Evolutionary conservation across 1,139 yeast genomes (phyloP).

Genomic region (Waltiozyma sp.): DNA sequence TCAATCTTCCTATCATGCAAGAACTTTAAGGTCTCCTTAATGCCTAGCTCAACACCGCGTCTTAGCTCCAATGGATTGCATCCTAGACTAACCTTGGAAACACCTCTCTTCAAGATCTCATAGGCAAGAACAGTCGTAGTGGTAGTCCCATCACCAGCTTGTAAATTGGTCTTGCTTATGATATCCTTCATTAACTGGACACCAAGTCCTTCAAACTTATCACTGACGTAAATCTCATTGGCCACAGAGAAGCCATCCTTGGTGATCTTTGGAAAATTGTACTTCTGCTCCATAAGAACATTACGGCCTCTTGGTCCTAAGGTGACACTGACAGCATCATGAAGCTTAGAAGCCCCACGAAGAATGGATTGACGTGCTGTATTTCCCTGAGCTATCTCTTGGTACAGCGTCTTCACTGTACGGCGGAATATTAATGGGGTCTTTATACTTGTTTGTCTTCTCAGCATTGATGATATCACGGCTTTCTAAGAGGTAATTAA

Average conservation of each 20-base stretch:
- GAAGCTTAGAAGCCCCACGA: conserved; percentile 16
- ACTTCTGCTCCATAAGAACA: conserved; percentile 17
- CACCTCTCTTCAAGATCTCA: conserved; percentile 13
- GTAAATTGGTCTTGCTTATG: conserved; percentile 14
- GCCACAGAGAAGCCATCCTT: conserved; percentile 19
- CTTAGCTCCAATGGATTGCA: conserved; percentile 16
- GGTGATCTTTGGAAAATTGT: conserved; percentile 17
- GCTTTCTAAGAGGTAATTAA: neutral
- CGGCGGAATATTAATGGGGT: conserved; percentile 1
- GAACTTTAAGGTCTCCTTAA: conserved; percentile 9
- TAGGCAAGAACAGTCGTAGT: conserved; percentile 18
- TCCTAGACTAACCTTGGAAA: conserved; percentile 16
- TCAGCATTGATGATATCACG: neutral
- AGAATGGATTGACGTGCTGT: conserved; percentile 15
- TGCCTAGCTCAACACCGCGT: conserved; percentile 15
- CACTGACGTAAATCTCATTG: conserved; percentile 10
- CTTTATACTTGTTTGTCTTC: neutral
- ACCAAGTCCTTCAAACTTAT: conserved; percentile 16
- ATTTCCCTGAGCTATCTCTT: conserved; percentile 15
- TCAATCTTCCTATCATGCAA: conserved; percentile 12
- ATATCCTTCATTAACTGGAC: conserved; percentile 16
- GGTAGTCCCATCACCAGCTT: conserved; percentile 20
- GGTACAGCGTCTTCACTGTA: conserved; percentile 14
- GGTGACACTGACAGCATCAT: conserved; percentile 17
- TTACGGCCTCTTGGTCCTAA: conserved; percentile 19